Evolutionary conservation across 805 yeast species (phyloP).

Genomic region (Peterozyma toletana): DNA sequence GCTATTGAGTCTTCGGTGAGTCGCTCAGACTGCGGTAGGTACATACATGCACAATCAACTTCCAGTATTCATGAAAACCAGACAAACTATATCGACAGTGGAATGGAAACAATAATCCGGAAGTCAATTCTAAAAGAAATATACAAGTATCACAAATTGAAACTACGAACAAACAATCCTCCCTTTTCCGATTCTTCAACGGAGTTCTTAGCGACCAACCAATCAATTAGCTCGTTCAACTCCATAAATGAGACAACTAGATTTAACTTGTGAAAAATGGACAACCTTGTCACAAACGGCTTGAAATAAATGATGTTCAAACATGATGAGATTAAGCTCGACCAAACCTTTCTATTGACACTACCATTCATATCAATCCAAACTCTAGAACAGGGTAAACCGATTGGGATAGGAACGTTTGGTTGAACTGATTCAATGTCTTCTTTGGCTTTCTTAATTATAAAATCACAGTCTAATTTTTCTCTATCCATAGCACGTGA

Average conservation of each 20-base stretch:
- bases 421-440: conserved; percentile 10
- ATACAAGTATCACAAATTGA: too few relatives aligned
- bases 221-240: conserved; percentile 27
- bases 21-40: too few relatives aligned
- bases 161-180: too few relatives aligned
- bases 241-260: conserved; percentile 31
- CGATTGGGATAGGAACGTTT: conserved; percentile 43
- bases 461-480: conserved; percentile 58
- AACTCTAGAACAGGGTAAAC: conserved; percentile 53
- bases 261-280: conserved; percentile 15
- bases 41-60: too few relatives aligned
- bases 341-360: conserved; percentile 57
- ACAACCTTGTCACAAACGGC: conserved; percentile 41
- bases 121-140: too few relatives aligned
- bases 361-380: conserved; percentile 69
- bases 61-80: too few relatives aligned
- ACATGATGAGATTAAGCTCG: conserved; percentile 39
- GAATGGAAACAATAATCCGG: too few relatives aligned
- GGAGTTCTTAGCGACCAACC: conserved; percentile 38
- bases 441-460: conserved; percentile 21
- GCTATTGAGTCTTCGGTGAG: too few relatives aligned
- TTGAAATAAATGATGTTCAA: conserved; percentile 36
- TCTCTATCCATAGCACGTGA: conserved; percentile 69
- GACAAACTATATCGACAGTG: too few relatives aligned
- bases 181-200: conserved; percentile 12